A percentile compares a stretch with the other conserved stretches of the same genome.
phyloP scores from a whole-genome alignment of 2,329 filamentous ascomycete species.

The Aspergillus glaucus region DNA sequence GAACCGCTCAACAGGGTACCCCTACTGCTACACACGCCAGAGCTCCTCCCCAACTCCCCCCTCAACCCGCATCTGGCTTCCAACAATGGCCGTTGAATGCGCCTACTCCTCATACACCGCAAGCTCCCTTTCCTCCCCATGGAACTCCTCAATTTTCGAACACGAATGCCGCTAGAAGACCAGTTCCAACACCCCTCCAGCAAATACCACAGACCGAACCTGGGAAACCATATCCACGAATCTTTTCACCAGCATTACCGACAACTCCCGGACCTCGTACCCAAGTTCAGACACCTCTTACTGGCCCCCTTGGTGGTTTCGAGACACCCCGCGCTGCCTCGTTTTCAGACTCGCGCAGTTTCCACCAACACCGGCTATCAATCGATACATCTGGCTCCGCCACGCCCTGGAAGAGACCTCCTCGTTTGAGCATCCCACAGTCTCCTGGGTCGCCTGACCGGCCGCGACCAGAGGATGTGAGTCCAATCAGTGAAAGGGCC shows the following conservation, averaged over 20 bases:
- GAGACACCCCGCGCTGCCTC: conserved; percentile 23
- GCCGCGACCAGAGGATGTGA: conserved; percentile 39
- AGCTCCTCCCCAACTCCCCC: conserved; percentile 15
- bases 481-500: conserved; percentile 40
- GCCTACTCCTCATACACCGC: conserved; percentile 24
- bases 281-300: background rate
- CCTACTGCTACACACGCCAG: conserved; percentile 10
- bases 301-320: conserved; percentile 7
- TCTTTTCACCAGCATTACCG: conserved; percentile 13
- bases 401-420: conserved; percentile 40
- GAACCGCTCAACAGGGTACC: conserved; percentile 10
- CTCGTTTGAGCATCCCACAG: conserved; percentile 26
- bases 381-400: conserved; percentile 35
- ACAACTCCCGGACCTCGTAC: conserved; percentile 14
- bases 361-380: conserved; percentile 27
- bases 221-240: conserved; percentile 9
- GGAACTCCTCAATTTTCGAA: conserved; percentile 10
- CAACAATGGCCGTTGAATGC: conserved; percentile 33
- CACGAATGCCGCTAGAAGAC: conserved; percentile 11
- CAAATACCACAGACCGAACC: conserved; percentile 10
- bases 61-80: conserved; percentile 27
- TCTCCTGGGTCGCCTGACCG: conserved; percentile 35
- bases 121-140: conserved; percentile 18
- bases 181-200: conserved; percentile 15
- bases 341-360: conserved; percentile 18